phyloP scores from a whole-genome alignment of 2,329 filamentous ascomycete species.

The Torrubiellomyces zombiae region DNA sequence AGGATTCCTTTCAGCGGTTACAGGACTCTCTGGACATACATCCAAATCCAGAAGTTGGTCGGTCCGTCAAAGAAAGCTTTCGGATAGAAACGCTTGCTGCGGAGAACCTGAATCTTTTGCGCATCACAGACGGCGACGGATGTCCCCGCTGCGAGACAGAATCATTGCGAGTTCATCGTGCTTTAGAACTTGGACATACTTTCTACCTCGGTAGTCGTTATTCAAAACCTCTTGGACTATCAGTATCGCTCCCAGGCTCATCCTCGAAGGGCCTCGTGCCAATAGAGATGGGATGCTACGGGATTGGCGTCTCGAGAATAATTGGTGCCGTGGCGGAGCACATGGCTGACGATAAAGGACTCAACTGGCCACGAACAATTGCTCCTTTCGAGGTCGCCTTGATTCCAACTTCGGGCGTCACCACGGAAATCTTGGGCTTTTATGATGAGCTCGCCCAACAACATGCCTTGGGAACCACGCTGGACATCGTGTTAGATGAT shows the following conservation, averaged over 20 bases:
- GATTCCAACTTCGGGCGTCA: constrained; percentile 31
- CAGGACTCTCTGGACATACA: too few species aligned
- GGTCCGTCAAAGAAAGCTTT: constrained; percentile 6
- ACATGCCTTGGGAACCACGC: constrained; percentile 5
- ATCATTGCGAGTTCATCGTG: constrained; percentile 46
- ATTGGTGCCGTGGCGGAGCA: constrained; percentile 73
- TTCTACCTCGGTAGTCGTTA: constrained; percentile 89
- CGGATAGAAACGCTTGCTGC: constrained; percentile 19
- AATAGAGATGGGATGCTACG: constrained; percentile 91
- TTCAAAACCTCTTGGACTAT: constrained; percentile 54
- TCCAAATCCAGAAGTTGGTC: too few species aligned
- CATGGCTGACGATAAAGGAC: constrained; percentile 51
- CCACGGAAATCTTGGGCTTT: constrained; percentile 35
- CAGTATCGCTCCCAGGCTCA: constrained; percentile 28
- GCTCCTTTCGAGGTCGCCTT: constrained; percentile 70
- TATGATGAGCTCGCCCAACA: constrained; percentile 40
- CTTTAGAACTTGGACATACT: constrained; percentile 86
- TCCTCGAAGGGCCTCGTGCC: constrained; percentile 22
- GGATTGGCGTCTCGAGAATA: constrained; percentile 82
- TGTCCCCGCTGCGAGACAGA: constrained; percentile 57
- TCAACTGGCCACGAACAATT: constrained; percentile 78
- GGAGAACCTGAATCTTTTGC: constrained; percentile 41
- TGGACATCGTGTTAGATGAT: constrained; percentile 65
- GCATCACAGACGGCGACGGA: constrained; percentile 46
- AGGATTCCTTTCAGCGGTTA: constrained; percentile 9